Percentiles rank a stretch among this genome's conserved stretches.
Evolutionary conservation across 805 yeast genomes (phyloP).

Genomic region (Isabelozyma rhagii): DNA sequence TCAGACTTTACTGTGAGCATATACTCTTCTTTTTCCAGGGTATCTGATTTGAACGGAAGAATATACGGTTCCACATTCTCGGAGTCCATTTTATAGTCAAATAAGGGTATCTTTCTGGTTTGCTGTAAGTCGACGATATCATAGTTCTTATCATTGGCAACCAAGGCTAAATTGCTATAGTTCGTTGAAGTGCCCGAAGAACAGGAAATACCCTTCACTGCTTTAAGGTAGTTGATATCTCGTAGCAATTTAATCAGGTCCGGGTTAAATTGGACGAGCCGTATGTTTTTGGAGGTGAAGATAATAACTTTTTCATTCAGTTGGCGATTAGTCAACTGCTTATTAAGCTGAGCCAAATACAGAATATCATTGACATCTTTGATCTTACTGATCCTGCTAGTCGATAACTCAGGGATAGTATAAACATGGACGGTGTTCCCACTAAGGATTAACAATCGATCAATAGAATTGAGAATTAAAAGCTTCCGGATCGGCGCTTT

Average conservation of each 20-base stretch:
- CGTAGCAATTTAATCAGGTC: conserved; percentile 28
- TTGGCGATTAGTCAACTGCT: conserved; percentile 1
- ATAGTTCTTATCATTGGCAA: conserved; percentile 31
- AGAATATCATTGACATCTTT: conserved; percentile 33
- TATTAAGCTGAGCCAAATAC: conserved; percentile 7
- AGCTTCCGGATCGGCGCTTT: conserved; percentile 18
- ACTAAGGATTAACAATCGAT: conserved; percentile 22
- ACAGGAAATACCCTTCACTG: conserved; percentile 24
- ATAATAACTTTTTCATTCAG: conserved; percentile 26
- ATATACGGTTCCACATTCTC: conserved; percentile 18
- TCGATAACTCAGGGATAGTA: conserved; percentile 37
- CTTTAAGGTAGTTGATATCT: conserved; percentile 29
- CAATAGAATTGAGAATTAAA: conserved; percentile 20
- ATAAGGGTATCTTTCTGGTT: conserved; percentile 30
- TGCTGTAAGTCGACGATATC: conserved; percentile 35
- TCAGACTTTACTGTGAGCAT: conserved; percentile 34
- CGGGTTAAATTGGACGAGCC: conserved; percentile 25
- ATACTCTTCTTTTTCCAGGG: conserved; percentile 24
- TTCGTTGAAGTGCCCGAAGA: conserved; percentile 22
- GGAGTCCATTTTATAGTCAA: conserved; percentile 20
- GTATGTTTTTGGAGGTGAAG: conserved; percentile 24
- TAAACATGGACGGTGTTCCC: conserved; percentile 23
- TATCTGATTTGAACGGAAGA: conserved; percentile 16
- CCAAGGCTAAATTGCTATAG: conserved; percentile 26
- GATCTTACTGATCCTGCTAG: conserved; percentile 33